Conservation (phyloP, 129 eudicot genomes). For the Arctium minus region DNA sequence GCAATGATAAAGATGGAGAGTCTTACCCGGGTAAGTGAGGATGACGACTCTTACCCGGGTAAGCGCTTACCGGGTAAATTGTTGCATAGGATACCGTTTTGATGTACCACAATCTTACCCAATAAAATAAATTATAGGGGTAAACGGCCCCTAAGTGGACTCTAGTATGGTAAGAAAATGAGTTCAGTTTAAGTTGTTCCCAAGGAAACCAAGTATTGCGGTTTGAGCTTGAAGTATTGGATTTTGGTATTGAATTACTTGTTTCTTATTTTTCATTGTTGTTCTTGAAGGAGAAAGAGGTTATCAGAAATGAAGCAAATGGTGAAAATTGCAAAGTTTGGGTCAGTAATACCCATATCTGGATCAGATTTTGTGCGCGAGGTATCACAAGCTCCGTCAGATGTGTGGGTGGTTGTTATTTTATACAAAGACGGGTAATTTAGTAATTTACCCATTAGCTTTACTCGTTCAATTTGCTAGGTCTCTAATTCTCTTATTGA, state of each 20-base stretch:
- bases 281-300: conserved; percentile 74
- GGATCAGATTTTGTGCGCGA: conserved; percentile 97
- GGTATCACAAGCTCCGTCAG: conserved; percentile 93
- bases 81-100: too few relatives aligned
- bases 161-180: background rate
- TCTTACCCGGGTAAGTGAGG: too few relatives aligned
- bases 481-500: background rate
- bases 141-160: background rate
- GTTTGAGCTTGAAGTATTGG: background rate
- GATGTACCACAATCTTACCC: too few relatives aligned
- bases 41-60: too few relatives aligned
- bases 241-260: background rate
- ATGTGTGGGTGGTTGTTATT: conserved; percentile 87
- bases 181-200: background rate
- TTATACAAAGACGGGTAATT: conserved; percentile 83
- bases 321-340: conserved; percentile 73
- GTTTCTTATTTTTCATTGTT: background rate
- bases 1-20: too few relatives aligned
- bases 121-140: background rate
- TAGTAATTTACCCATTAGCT: background rate
- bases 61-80: too few relatives aligned
- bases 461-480: background rate
- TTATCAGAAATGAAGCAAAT: conserved; percentile 79
- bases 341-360: conserved; percentile 78
- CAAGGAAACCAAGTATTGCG: background rate